Evolutionary conservation across 306 rosid species (phyloP).

Genomic region (Geum urbanum): DNA sequence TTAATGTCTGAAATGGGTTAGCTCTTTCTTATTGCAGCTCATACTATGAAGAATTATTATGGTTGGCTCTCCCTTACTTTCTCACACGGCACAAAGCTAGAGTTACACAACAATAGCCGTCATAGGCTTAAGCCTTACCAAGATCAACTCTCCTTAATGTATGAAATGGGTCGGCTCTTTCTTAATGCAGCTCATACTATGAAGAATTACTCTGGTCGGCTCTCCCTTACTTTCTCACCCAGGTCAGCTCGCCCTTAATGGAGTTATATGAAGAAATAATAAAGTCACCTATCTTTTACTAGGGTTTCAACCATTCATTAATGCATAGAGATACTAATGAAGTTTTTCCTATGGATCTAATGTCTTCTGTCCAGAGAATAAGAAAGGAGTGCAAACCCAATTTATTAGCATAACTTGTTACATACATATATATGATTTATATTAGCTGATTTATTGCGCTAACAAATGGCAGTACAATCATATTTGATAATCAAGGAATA

Average conservation of each 20-base stretch:
- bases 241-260: too few species aligned
- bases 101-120: background rate
- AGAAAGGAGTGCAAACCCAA: background rate
- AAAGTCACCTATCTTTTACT: background rate
- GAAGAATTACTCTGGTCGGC: background rate
- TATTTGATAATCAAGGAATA: background rate
- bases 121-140: background rate
- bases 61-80: background rate
- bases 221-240: background rate
- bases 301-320: background rate
- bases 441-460: background rate
- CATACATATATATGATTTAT: background rate
- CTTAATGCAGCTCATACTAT: too few species aligned
- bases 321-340: constrained; percentile 1
- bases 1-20: too few species aligned
- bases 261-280: too few species aligned
- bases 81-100: background rate
- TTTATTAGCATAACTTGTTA: background rate
- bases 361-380: background rate
- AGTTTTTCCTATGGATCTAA: background rate
- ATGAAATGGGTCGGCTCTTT: too few species aligned
- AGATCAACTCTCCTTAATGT: too few species aligned
- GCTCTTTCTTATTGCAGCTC: too few species aligned
- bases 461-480: background rate
- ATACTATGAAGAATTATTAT: too few species aligned